Percentiles rank a stretch among this genome's conserved stretches.
These are phyloP conservation scores for Chlamydomonas eustigma DNA, from an alignment of 139 green algal genomes.

Conservation along the genomic window DNA sequence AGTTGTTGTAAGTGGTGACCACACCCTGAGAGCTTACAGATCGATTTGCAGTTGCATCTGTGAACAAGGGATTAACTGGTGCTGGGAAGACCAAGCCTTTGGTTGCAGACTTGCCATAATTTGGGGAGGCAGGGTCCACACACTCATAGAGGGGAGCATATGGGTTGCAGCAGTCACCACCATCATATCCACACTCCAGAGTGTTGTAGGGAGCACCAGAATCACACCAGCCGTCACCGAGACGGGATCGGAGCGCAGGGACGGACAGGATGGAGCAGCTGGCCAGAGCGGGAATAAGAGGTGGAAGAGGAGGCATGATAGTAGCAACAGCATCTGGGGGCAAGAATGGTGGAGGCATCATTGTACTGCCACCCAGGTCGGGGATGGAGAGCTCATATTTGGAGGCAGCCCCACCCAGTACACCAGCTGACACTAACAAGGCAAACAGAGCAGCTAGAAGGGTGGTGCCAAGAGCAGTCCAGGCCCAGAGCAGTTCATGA, in stretches of 20 bases:
- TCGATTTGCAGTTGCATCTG: background rate
- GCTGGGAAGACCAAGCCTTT: background rate
- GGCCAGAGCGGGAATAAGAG: no score
- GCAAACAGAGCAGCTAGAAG: no score
- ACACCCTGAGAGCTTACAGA: background rate
- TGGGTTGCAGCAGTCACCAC: slow-evolving; percentile 11
- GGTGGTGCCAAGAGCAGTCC: no score
- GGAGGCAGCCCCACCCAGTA: no score
- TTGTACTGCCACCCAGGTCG: no score
- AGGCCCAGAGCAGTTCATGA: no score
- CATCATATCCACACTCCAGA: background rate
- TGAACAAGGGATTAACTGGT: background rate
- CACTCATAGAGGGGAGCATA: background rate
- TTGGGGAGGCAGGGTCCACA: background rate
- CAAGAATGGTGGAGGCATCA: no score
- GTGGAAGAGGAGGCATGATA: no score
- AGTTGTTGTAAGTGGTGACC: background rate
- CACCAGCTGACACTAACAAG: no score
- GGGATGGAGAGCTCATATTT: no score
- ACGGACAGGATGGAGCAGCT: background rate
- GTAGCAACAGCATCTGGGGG: no score
- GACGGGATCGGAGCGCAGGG: background rate
- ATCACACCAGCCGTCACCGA: slow-evolving; percentile 14
- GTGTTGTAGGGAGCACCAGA: slow-evolving; percentile 1
- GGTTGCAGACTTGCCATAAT: background rate